Conservation (phyloP, 1,139 yeast genomes). For the Lodderomyces orthopsilosis region DNA sequence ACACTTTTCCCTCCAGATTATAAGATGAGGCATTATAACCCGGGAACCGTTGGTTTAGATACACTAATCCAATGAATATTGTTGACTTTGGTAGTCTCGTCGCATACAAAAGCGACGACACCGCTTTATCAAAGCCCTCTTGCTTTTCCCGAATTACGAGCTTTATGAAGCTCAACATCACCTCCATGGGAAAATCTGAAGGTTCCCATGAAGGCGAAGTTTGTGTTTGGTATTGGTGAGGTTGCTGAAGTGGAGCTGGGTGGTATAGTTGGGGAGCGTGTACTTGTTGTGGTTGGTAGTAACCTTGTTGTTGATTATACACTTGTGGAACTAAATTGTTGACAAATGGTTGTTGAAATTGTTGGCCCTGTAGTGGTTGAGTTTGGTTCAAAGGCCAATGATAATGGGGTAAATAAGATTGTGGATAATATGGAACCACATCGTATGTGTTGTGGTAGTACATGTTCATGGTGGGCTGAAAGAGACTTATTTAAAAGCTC, state of each 20-base stretch:
- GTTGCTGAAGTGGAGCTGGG: background rate
- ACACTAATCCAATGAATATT: slow-evolving; percentile 48
- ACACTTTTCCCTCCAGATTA: too few species aligned
- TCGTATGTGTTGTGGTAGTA: background rate
- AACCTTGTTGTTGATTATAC: too few species aligned
- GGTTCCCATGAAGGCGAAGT: too few species aligned
- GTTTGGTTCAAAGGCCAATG: background rate
- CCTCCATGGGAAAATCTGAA: too few species aligned
- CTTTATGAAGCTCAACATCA: too few species aligned
- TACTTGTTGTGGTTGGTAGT: background rate
- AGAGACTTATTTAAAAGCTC: background rate
- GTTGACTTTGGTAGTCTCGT: slow-evolving; percentile 86
- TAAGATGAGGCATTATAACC: too few species aligned
- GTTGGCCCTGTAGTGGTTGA: slow-evolving; percentile 12
- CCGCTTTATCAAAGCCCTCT: too few species aligned
- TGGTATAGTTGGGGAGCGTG: background rate
- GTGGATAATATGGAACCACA: background rate
- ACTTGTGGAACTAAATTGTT: too few species aligned
- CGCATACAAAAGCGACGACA: too few species aligned
- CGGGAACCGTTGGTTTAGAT: too few species aligned
- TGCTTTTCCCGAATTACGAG: too few species aligned
- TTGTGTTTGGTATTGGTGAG: background rate
- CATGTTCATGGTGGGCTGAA: background rate
- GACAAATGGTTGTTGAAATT: slow-evolving; percentile 13
- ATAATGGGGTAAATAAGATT: background rate